phyloP scores from a whole-genome alignment of 2,329 filamentous ascomycete genomes.

The Setomelanomma holmii region DNA sequence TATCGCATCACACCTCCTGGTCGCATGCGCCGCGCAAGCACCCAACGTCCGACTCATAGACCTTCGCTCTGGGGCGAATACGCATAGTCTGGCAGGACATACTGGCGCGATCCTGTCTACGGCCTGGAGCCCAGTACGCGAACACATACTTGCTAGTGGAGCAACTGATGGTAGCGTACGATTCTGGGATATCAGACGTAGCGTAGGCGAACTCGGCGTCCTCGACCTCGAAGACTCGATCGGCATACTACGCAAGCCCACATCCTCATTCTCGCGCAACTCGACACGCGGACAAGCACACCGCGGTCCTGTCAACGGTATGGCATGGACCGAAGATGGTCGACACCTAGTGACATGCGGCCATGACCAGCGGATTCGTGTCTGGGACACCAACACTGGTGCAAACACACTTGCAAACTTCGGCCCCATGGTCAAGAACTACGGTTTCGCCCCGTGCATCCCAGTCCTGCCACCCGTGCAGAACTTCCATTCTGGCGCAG shows the following conservation, averaged over 20 bases:
- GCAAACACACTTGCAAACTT: constrained; percentile 90
- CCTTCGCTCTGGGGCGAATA: constrained; percentile 77
- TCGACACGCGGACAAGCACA: constrained; percentile 66
- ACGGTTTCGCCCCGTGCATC: constrained; percentile 48
- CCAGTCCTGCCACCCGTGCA: constrained; percentile 65
- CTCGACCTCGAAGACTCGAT: constrained; percentile 85
- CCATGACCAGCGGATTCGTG: constrained; percentile 82
- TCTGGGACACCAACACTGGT: constrained; percentile 83
- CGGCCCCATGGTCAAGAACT: constrained; percentile 80
- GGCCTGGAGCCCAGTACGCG: constrained; percentile 81
- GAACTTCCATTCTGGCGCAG: constrained; percentile 63
- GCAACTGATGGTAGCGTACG: constrained; percentile 84
- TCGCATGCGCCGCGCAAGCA: constrained; percentile 88
- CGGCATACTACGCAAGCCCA: constrained; percentile 64
- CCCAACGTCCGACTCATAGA: constrained; percentile 86
- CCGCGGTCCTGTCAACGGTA: constrained; percentile 79
- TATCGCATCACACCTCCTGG: constrained; percentile 74
- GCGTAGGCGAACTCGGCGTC: constrained; percentile 75
- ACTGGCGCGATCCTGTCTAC: constrained; percentile 64
- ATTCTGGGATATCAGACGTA: constrained; percentile 86
- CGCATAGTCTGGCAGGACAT: constrained; percentile 61
- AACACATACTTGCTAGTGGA: constrained; percentile 81
- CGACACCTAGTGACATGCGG: constrained; percentile 78
- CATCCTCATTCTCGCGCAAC: constrained; percentile 50
- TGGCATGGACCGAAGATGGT: constrained; percentile 85